Percentiles rank a stretch among this genome's conserved stretches.
phyloP scores from a whole-genome alignment of 2,329 filamentous ascomycete genomes.

The Coniella lustricola region DNA sequence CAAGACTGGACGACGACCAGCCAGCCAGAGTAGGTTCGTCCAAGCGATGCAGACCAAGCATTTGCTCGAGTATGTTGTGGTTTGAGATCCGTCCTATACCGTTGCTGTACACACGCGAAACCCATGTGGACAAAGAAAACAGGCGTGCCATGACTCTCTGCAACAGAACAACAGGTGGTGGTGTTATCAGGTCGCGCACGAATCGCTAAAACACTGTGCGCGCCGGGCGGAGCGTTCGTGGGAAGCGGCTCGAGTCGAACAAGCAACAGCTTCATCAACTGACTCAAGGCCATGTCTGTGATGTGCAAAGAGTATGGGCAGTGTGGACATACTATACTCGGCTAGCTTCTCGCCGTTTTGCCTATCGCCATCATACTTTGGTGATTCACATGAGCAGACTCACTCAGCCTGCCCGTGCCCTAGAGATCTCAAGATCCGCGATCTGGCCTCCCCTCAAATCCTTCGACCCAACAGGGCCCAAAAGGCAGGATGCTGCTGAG shows the following conservation, averaged over 20 bases:
- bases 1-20: slow-evolving; percentile 11
- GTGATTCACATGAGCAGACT: too few species aligned
- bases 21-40: too few species aligned
- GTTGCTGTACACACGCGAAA: too few species aligned
- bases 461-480: neutral
- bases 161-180: too few species aligned
- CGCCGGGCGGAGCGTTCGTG: neutral
- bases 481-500: neutral
- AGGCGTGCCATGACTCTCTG: too few species aligned
- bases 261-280: slow-evolving; percentile 4
- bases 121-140: too few species aligned
- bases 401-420: slow-evolving; percentile 5
- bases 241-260: neutral
- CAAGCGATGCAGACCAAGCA: too few species aligned
- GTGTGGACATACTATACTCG: neutral
- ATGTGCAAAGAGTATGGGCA: too few species aligned
- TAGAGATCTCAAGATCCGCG: slow-evolving; percentile 7
- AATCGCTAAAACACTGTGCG: slow-evolving; percentile 6
- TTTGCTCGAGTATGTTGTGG: too few species aligned
- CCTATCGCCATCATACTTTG: neutral
- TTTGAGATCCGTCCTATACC: too few species aligned
- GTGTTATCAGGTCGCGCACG: neutral
- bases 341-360: slow-evolving; percentile 2
- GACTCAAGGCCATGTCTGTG: neutral
- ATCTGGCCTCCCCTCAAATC: slow-evolving; percentile 2